Evolutionary conservation across 2,329 filamentous ascomycete species (phyloP), one percentile per base, ranked within the genome.

Genomic region (Aspergillus thermomutatus): DNA sequence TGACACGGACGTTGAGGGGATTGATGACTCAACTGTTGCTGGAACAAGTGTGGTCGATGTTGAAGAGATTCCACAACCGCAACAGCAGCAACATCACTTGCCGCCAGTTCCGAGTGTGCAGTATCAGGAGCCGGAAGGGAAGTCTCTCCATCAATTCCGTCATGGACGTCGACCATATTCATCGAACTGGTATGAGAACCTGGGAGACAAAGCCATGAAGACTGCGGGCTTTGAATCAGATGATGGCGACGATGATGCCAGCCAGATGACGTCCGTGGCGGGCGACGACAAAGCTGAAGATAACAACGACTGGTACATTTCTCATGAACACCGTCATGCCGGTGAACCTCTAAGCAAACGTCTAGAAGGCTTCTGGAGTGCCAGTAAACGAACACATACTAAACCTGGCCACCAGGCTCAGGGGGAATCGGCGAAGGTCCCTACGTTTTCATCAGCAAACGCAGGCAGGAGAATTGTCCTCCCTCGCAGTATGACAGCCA

Each of bases 21-120:
- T 76, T 9, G 75, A 77, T 65, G 75, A 77, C 59, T 77, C 75
- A 3, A 77, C 75, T 6, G 70, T 76, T 63, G 70, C 69, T 2
- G 70, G 64, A 21, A 72, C 70, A 23, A 76, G 77, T 66, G 57
- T 79, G 54, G 59, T 74, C 53, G 70, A 66, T 28, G 63, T 60
- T 53, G 72, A 74, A 43, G 70, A 73, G 50, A 57, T 57, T 50
- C 65, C 68, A 26, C 43, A 10, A 26, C 31, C 31, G 31, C 31
- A 17, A 37, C 31, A 17, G 14, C 31, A 37, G 31, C 43, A 46
- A 27, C 60, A 64, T 34, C 66, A 66, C 50, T 55, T 60, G 47
- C 56, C 63, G 19, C 61, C 60, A 19, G 62, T 60, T 41, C 52
- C 46, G 6, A 63, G 62, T 53, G 55, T 56, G 49, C 64, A 60